Base-by-base conservation (phyloP, 176 grass and related monocot genomes). In the Carex scoparia region DNA sequence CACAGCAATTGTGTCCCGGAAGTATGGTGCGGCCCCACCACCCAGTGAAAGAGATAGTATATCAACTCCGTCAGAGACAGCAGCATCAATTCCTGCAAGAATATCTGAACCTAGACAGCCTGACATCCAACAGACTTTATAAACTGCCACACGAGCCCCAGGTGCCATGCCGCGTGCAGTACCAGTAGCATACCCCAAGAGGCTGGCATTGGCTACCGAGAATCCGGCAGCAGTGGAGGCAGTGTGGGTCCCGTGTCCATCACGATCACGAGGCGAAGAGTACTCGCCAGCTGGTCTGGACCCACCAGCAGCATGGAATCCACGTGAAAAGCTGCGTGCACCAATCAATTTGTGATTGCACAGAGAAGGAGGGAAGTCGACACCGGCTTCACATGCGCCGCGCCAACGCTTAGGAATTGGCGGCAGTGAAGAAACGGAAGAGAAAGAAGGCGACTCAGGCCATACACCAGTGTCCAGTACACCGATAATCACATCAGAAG, bases 201-300 rank as follows among this genome's bases (percentile, higher is more conserved):
- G 51, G 88, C 96, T 99, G 48, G 96, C 96, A 59, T 99, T 99
- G 15, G 84, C 65, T 85, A 99, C 96, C 0, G 79, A 56, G 5
- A 85, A 84, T 32, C 96, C 96, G 0, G 90, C 96, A 8, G 88
- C 93, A 3, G 96, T 99, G 5, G 88, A 91, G 42, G 96, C 90
- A 9, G 96, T 99, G 88, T 99, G 96, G 18, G 93, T 99, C 60
- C 96, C 96, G 16, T 99, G 96, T 4, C 96, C 96, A 44, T 99
- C 96, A 61, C 88, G 88, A 72, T 99, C 96, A 71, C 96, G 79
- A 35, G 93, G 85, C 12, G 93, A 99, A 54, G 87, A 61, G 74
- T 84, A 94, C 85, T 71, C 84, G 6, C 28, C 77, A 1, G 79
- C 73, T 31, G 80, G 38, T 0, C 70, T 69, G 28, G 81, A 83